phyloP scores from a whole-genome alignment of 2,329 filamentous ascomycete genomes.

The Didymella keratinophila region DNA sequence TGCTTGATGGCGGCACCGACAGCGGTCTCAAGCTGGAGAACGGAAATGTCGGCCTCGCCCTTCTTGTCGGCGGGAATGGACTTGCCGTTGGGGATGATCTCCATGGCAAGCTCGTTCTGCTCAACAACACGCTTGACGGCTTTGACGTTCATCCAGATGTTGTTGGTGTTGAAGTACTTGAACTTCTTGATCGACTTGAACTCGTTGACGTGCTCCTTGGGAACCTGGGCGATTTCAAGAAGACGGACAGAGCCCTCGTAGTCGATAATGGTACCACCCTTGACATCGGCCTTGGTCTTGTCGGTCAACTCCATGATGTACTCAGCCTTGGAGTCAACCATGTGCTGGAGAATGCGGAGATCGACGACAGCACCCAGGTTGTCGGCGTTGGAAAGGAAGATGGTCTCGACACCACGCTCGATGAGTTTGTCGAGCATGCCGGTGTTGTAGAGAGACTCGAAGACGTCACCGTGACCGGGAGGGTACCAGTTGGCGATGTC shows the following conservation, averaged over 20 bases:
- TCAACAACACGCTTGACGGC: conserved; percentile 99
- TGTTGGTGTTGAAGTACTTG: conserved; percentile 99
- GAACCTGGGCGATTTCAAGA: conserved; percentile 97
- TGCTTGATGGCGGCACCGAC: conserved; percentile 98
- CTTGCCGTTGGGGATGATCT: conserved; percentile 99
- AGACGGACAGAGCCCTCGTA: conserved; percentile 97
- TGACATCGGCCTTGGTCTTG: conserved; percentile 99
- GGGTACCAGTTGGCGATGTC: conserved; percentile 98
- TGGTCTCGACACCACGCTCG: conserved; percentile 92
- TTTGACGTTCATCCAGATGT: conserved; percentile 99
- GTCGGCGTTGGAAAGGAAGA: conserved; percentile 99
- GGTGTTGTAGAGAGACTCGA: conserved; percentile 99
- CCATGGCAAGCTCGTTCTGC: conserved; percentile 98
- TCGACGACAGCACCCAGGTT: conserved; percentile 98
- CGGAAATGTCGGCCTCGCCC: conserved; percentile 97
- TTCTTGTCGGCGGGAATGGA: conserved; percentile 99
- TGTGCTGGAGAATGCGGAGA: conserved; percentile 97
- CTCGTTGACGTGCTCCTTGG: conserved; percentile 99
- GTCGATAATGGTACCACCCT: conserved; percentile 99
- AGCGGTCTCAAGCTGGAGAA: conserved; percentile 97
- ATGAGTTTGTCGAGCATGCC: conserved; percentile 97
- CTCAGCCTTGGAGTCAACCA: conserved; percentile 95
- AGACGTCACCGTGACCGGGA: conserved; percentile 98
- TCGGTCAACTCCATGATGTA: conserved; percentile 99
- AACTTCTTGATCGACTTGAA: conserved; percentile 99